Conservation (phyloP, 495 filamentous ascomycete genomes). For the Daldinia decipiens region DNA sequence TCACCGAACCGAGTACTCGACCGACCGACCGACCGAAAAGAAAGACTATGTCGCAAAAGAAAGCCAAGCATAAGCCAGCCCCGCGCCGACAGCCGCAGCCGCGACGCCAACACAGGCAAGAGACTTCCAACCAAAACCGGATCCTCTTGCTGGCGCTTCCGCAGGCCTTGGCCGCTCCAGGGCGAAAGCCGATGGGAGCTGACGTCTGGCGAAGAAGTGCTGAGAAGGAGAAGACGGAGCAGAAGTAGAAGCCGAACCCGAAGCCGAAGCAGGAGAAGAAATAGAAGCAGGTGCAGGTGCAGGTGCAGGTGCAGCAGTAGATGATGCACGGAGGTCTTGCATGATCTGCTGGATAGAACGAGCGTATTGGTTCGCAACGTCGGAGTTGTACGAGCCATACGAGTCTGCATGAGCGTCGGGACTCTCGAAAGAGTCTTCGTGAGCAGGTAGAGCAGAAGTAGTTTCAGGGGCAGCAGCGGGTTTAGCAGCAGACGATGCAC, state of each 20-base stretch:
- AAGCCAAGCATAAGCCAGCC: slow-evolving; percentile 38
- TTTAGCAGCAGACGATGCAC: not conserved
- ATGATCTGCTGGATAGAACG: not conserved
- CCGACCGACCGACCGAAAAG: not conserved
- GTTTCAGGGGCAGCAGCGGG: not conserved
- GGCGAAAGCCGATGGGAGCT: slow-evolving; percentile 26
- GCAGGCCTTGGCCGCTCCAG: slow-evolving; percentile 12
- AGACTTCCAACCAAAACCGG: slow-evolving; percentile 37
- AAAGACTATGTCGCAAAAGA: slow-evolving; percentile 24
- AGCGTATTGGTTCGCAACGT: not conserved
- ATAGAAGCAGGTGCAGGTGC: not conserved
- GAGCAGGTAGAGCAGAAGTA: not conserved
- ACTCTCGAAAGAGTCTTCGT: not conserved
- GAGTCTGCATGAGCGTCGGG: not conserved
- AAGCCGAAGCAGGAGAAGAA: not conserved
- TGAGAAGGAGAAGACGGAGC: slow-evolving; percentile 3
- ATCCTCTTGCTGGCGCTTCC: slow-evolving; percentile 5
- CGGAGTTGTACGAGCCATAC: not conserved
- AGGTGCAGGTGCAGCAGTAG: not conserved
- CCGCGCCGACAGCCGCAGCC: slow-evolving; percentile 31
- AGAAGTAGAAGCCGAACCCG: not conserved
- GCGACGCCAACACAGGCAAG: slow-evolving; percentile 37
- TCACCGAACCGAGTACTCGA: not conserved
- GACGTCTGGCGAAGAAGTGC: slow-evolving; percentile 21
- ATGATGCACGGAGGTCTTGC: not conserved